phyloP scores from a whole-genome alignment of 2,329 filamentous ascomycete species.

The Clonostachys chloroleuca region DNA sequence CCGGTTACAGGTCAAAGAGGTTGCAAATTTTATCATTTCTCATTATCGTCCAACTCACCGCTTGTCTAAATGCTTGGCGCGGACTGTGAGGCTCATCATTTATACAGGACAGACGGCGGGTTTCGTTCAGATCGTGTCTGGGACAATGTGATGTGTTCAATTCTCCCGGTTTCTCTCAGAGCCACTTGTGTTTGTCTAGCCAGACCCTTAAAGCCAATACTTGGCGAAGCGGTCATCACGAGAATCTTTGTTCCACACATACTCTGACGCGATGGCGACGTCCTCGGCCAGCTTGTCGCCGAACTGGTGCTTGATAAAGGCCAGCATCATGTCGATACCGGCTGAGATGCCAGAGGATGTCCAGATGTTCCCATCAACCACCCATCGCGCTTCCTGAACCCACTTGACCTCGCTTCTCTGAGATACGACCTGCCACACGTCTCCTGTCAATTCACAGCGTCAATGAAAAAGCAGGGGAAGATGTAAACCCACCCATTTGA shows the following conservation, averaged over 20 bases:
- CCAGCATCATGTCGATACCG: constrained; percentile 30
- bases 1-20: too few relatives aligned
- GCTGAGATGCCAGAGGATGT: constrained; percentile 53
- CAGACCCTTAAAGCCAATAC: background rate
- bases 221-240: constrained; percentile 49
- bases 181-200: too few relatives aligned
- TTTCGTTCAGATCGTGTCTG: too few relatives aligned
- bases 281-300: constrained; percentile 40
- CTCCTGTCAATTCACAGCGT: background rate
- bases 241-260: constrained; percentile 47
- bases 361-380: constrained; percentile 57
- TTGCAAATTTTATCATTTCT: too few relatives aligned
- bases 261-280: constrained; percentile 48
- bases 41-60: too few relatives aligned
- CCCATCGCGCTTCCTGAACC: constrained; percentile 54
- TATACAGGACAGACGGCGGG: too few relatives aligned
- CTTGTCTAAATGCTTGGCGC: too few relatives aligned
- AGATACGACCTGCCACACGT: constrained; percentile 19
- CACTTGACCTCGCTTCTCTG: constrained; percentile 43
- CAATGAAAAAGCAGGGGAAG: background rate
- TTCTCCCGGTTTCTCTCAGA: too few relatives aligned
- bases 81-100: too few relatives aligned
- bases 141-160: too few relatives aligned
- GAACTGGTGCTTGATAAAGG: constrained; percentile 24
- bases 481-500: constrained; percentile 21